A percentile compares a stretch with the other conserved stretches of the same genome.
Evolutionary conservation across 768 basidiomycete species (phyloP).

Genomic region (Pleurotus pulmonarius): DNA sequence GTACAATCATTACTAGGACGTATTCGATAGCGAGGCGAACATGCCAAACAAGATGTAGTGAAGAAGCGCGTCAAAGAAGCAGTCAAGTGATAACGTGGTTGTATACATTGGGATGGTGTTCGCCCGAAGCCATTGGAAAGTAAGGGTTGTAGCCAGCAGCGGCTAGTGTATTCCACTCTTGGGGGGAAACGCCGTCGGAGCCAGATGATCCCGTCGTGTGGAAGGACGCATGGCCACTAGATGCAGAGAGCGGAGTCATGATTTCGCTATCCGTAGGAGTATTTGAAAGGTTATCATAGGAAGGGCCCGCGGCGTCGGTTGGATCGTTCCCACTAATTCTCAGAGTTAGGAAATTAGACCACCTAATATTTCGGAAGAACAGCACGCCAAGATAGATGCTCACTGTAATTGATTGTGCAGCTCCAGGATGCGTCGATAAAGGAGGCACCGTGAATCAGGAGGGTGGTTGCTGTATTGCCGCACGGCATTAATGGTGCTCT

Average conservation of each 20-base stretch:
- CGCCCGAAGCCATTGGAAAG: conserved; percentile 51
- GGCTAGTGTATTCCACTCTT: conserved; percentile 60
- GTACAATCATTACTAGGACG: conserved; percentile 14
- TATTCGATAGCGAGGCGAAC: conserved; percentile 17
- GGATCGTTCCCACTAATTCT: conserved; percentile 44
- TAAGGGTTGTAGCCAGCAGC: conserved; percentile 62
- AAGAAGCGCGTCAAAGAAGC: conserved; percentile 10
- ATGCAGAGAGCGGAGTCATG: conserved; percentile 48
- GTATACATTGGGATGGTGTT: conserved; percentile 50
- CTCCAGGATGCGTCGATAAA: conserved; percentile 59
- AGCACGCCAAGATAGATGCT: conserved; percentile 26
- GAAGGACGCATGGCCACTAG: conserved; percentile 45
- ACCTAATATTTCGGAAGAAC: neutral
- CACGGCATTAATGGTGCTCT: conserved; percentile 50
- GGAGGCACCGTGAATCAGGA: conserved; percentile 46
- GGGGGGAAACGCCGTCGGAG: conserved; percentile 44
- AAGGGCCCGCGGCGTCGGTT: conserved; percentile 38
- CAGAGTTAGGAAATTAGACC: conserved; percentile 6
- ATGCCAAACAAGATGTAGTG: conserved; percentile 8
- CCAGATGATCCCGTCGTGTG: conserved; percentile 31
- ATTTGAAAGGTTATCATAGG: conserved; percentile 46
- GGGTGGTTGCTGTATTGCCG: conserved; percentile 61
- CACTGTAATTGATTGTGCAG: conserved; percentile 65
- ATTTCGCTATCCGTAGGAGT: conserved; percentile 66
- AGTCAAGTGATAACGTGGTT: conserved; percentile 53